Evolutionary conservation across 179 eudicot genomes (phyloP).

Genomic region (Beta corolliflora): DNA sequence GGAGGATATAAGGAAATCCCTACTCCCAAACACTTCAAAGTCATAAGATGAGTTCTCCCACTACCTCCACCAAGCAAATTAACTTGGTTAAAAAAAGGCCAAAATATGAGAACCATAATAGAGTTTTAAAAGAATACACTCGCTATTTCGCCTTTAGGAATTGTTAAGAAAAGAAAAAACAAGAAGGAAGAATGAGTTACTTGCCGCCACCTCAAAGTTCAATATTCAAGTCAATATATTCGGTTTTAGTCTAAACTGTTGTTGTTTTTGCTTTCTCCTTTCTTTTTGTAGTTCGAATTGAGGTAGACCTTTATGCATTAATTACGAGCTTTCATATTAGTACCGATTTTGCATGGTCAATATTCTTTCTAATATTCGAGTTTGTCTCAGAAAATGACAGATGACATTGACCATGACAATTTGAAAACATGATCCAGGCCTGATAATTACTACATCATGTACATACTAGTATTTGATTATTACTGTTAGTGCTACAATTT

Average conservation of each 20-base stretch:
- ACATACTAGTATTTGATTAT: too few relatives aligned
- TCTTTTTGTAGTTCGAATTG: not conserved
- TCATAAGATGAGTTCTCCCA: too few relatives aligned
- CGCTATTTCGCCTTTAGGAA: too few relatives aligned
- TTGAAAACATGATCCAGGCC: not conserved
- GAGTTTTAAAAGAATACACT: too few relatives aligned
- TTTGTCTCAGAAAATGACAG: not conserved
- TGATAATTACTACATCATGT: too few relatives aligned
- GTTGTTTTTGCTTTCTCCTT: not conserved
- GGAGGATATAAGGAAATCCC: too few relatives aligned
- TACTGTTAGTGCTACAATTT: too few relatives aligned
- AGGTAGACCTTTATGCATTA: slow-evolving; percentile 12
- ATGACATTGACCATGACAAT: not conserved
- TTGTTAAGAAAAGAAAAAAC: too few relatives aligned
- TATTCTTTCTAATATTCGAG: not conserved
- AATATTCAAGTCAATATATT: slow-evolving; percentile 7
- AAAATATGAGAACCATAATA: too few relatives aligned
- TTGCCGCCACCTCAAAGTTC: not conserved
- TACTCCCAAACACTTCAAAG: too few relatives aligned
- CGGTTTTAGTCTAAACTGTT: not conserved
- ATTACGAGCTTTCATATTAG: slow-evolving; percentile 19
- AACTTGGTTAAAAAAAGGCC: too few relatives aligned
- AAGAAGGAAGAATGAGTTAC: not conserved
- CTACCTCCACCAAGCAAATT: too few relatives aligned
- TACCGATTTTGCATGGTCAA: not conserved